Evolutionary conservation across 2,329 filamentous ascomycete genomes (phyloP), one percentile per base, ranked within the genome.

Genomic region (Pseudocercospora crystallina): DNA sequence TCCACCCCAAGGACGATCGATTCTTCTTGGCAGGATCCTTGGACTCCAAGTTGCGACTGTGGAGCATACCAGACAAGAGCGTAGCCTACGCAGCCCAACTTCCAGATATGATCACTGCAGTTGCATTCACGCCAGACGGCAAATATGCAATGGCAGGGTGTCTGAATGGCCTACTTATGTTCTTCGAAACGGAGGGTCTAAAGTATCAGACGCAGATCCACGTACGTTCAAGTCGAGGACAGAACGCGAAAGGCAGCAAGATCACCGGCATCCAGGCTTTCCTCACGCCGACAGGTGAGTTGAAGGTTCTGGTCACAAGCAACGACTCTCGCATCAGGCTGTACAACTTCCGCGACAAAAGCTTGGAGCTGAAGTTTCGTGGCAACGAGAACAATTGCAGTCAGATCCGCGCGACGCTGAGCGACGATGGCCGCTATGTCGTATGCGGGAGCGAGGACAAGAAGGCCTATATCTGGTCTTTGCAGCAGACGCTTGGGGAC

Each of bases 51-150:
- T 71, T 99, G 43, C 81, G 94, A 12, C 73, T 99, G 2, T 99
- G 94, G 94, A 96, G 90, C 65, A 99, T 99, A 40, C 91, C 94
- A 0, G 94, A 99, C 69, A 96, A 95, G 68, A 84, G 80, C n/a
- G 88, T 97, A 26, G 91, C 91, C 0, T 97, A 84, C 66, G 86
- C 85, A 58, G 85, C 80, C 8, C 82, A 87, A 37, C 75, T 91
- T 0, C 83, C 86, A 0, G 91, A 96, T 60, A 87, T 97, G 69
- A 90, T 97, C 56, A 99, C 94, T 0, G 90, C 94, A 1, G 92
- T 97, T 0, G 85, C 89, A 0, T 99, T 99, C 63, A 90, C 90
- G 0, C 94, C 94, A 0, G 91, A 97, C 65, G 94, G 94, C 0
- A 92, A 87, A 65, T 86, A 85, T 32, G 87, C 89, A 5, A 95